phyloP scores from a whole-genome alignment of 164 flowering plant genomes.

The Platanus orientalis region DNA sequence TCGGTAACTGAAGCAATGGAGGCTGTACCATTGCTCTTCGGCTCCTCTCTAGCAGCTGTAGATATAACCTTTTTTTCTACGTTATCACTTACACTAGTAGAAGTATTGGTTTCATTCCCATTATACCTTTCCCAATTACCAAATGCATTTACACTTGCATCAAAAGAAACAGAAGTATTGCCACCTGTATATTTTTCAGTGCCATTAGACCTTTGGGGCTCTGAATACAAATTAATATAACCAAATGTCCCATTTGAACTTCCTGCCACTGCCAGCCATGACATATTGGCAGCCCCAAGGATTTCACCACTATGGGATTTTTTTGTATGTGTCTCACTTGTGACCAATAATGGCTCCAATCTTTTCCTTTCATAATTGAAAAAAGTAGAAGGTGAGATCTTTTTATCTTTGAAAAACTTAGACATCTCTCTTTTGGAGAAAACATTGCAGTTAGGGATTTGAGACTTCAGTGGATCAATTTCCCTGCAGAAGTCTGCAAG shows the following conservation, averaged over 20 bases:
- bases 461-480: slow-evolving; percentile 66
- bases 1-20: slow-evolving; percentile 33
- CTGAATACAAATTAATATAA: slow-evolving; percentile 11
- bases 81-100: slow-evolving; percentile 16
- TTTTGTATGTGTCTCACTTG: slow-evolving; percentile 25
- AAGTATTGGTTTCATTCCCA: slow-evolving; percentile 12
- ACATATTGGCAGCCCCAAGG: slow-evolving; percentile 9
- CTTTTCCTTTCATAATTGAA: slow-evolving; percentile 33
- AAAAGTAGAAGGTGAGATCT: slow-evolving; percentile 45
- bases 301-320: slow-evolving; percentile 15
- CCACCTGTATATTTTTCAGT: slow-evolving; percentile 21
- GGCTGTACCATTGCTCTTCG: slow-evolving; percentile 22
- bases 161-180: slow-evolving; percentile 20
- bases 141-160: slow-evolving; percentile 23
- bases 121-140: slow-evolving; percentile 12
- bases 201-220: slow-evolving; percentile 15
- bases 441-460: slow-evolving; percentile 66
- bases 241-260: slow-evolving; percentile 31
- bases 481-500: slow-evolving; percentile 14
- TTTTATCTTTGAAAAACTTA: slow-evolving; percentile 42
- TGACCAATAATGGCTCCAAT: slow-evolving; percentile 24
- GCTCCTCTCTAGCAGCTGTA: slow-evolving; percentile 15
- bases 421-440: slow-evolving; percentile 83
- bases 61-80: slow-evolving; percentile 13
- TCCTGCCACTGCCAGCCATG: slow-evolving; percentile 19